Evolutionary conservation across 129 eudicot genomes (phyloP).

Genomic region (Artemisia annua): DNA sequence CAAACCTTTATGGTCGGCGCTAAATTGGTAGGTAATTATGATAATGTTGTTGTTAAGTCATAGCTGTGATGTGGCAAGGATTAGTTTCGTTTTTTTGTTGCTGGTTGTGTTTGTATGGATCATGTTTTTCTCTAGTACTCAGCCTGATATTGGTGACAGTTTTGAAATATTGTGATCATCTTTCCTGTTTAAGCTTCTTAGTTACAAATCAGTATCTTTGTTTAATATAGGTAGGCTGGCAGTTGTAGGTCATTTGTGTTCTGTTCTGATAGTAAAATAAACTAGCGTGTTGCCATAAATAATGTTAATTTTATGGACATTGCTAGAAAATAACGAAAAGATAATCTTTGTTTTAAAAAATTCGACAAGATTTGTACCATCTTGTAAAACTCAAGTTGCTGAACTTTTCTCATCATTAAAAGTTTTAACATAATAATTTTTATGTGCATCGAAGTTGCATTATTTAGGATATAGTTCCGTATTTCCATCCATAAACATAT

Average conservation of each 20-base stretch:
- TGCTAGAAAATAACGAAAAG: too few relatives aligned
- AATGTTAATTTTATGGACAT: too few relatives aligned
- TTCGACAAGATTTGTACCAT: too few relatives aligned
- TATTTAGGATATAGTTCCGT: neutral
- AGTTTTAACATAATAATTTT: neutral
- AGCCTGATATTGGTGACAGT: neutral
- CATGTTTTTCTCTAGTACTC: neutral
- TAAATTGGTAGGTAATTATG: constrained; percentile 7
- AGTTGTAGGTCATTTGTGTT: too few relatives aligned
- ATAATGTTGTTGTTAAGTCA: constrained; percentile 18
- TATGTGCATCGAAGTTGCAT: constrained; percentile 7
- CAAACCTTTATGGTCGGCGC: constrained; percentile 28
- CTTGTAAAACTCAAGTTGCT: too few relatives aligned
- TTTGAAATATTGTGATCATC: neutral
- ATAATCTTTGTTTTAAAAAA: too few relatives aligned
- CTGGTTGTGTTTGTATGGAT: neutral
- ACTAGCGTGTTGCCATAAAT: too few relatives aligned
- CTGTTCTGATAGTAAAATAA: too few relatives aligned
- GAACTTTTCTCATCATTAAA: too few relatives aligned
- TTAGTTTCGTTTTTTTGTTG: constrained; percentile 2
- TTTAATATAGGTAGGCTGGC: neutral
- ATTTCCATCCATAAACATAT: neutral
- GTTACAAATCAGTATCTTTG: neutral
- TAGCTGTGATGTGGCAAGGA: neutral
- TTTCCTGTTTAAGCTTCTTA: neutral